These are phyloP conservation scores for Pythium myriotylum DNA, from an alignment of 352 stramenopile genomes.

Conservation along the genomic window DNA sequence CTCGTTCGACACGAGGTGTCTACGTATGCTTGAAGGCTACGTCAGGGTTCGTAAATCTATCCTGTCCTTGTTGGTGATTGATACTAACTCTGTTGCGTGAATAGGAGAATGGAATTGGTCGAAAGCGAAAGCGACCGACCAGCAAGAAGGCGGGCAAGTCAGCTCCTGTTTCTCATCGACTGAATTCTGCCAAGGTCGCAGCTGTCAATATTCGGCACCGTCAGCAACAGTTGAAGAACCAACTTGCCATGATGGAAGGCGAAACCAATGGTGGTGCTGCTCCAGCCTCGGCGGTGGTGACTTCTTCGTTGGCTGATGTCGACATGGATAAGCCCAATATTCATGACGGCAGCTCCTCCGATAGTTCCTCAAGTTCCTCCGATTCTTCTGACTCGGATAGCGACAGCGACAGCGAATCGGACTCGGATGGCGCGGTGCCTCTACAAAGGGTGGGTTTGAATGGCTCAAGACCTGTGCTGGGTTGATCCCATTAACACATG, in stretches of 20 bases:
- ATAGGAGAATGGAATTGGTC: conserved; percentile 87
- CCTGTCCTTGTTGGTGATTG: too few species aligned
- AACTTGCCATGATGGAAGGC: conserved; percentile 77
- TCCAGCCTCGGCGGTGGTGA: neutral
- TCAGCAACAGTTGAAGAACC: conserved; percentile 76
- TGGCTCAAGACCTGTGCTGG: conserved; percentile 29
- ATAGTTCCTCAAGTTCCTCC: conserved; percentile 79
- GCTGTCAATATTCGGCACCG: conserved; percentile 72
- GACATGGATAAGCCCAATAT: conserved; percentile 42
- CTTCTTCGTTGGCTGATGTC: conserved; percentile 32
- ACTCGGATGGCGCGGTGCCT: conserved; percentile 69
- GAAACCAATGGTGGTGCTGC: conserved; percentile 22
- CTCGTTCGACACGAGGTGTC: conserved; percentile 83
- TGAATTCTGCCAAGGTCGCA: conserved; percentile 86
- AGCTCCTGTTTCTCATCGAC: conserved; percentile 56
- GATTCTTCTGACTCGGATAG: conserved; percentile 85
- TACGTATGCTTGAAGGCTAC: conserved; percentile 90
- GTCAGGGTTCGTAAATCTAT: conserved; percentile 86
- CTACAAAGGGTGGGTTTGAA: conserved; percentile 85
- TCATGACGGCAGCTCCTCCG: conserved; percentile 46
- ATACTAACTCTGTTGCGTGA: too few species aligned
- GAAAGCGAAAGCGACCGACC: conserved; percentile 79
- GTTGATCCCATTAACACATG: conserved; percentile 32
- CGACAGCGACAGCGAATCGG: conserved; percentile 85
- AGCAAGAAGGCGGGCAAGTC: conserved; percentile 52